Percentiles rank a stretch among this genome's conserved stretches.
Evolutionary conservation across 2,329 filamentous ascomycete species (phyloP).

Genomic region (Exophiala mesophila): DNA sequence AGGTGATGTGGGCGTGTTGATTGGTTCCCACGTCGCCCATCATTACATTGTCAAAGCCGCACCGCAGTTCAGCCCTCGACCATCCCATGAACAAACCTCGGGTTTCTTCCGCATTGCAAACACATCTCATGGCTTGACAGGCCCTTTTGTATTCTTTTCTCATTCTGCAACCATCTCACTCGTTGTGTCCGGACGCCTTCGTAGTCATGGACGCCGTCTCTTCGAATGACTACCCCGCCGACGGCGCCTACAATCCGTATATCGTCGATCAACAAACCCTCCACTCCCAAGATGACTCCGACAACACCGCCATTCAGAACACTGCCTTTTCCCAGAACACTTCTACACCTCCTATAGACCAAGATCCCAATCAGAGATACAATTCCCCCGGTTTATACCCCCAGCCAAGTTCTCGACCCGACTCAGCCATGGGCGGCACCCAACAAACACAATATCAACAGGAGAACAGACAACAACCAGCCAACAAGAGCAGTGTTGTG

Average conservation of each 20-base stretch:
- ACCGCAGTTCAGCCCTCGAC: constrained; percentile 7
- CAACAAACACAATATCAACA: constrained; percentile 46
- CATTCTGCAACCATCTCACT: constrained; percentile 6
- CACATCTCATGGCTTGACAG: constrained; percentile 9
- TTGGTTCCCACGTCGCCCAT: neutral
- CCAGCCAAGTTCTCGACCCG: constrained; percentile 42
- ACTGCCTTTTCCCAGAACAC: constrained; percentile 33
- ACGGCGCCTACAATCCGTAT: constrained; percentile 26
- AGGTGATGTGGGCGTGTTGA: neutral
- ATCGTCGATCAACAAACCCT: constrained; percentile 23
- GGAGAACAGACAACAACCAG: constrained; percentile 36
- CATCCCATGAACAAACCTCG: constrained; percentile 14
- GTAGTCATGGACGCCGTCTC: constrained; percentile 13
- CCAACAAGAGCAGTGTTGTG: constrained; percentile 64
- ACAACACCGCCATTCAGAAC: constrained; percentile 18
- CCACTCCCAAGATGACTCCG: constrained; percentile 17
- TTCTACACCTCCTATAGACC: constrained; percentile 45
- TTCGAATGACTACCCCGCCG: constrained; percentile 19
- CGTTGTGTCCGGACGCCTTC: constrained; percentile 3
- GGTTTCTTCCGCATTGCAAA: constrained; percentile 8
- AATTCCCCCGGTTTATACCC: constrained; percentile 41
- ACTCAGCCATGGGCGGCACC: constrained; percentile 44
- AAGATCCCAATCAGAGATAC: constrained; percentile 40
- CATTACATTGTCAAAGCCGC: neutral
- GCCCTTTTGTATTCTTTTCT: neutral